Base-by-base conservation (phyloP, 495 filamentous ascomycete genomes). In the Parmelia sp. region DNA sequence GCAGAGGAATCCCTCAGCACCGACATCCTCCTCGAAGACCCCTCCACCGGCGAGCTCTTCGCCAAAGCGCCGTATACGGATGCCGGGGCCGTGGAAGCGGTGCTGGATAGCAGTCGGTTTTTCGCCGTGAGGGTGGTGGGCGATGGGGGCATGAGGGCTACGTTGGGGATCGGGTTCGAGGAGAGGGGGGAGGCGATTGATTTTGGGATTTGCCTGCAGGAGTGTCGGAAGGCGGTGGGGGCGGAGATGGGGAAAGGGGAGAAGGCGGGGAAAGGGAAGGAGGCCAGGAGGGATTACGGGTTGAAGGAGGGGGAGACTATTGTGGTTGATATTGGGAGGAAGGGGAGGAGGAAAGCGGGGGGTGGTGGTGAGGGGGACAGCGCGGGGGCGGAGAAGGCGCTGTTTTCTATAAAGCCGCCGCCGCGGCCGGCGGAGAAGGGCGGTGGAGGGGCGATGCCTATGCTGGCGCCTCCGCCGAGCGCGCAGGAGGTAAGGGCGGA, bases 231-330 rank as follows among this genome's bases (percentile, higher is more conserved):
- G 72, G 80, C 79, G 62, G 72, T 88, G 25, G 82, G 80, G 35
- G 10, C 35, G 35, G 10, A 72, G 63, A 57, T 69, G 66, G 69
- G 72, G 68, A 58, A 33, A 29, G 61, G 60, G 47, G 44, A 70
- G 61, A 61, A 67, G 70, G 44, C 64, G 70, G 61, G 60, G 51
- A 29, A 27, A 49, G 65, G 62, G 36, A 66, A 75, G 56, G 79
- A 79, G 65, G 78, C 77, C 66, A 89, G 87, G 75, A 81, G 79
- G 61, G 90, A 92, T 71, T 90, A 87, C 66, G 88, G 86, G 62
- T 70, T 94, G 56, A 93, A 93, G 75, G 88, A 90, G 64, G 90
- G 90, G 14, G 87, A 94, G 79, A 93, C 88, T 4, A 93, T 94
- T 59, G 88, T 85, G 45, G 84, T 94, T 56, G 90, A 89, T 72